Base-by-base conservation (phyloP, 164 flowering plant species). In the Cinnamomum chago region DNA sequence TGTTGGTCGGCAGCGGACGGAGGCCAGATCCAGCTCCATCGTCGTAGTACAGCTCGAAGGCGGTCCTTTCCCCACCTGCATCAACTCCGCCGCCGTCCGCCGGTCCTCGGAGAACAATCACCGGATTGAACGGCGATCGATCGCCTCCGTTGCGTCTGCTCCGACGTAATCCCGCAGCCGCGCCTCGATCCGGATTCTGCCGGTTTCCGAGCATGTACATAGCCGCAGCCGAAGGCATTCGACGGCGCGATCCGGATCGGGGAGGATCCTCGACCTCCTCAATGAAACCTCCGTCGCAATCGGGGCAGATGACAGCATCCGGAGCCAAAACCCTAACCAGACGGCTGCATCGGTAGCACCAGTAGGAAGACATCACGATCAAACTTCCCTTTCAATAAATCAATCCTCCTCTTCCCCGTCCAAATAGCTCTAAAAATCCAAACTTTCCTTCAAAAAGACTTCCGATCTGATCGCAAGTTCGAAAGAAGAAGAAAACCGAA, bases 1-100 rank as follows among this genome's bases (percentile, higher is more conserved):
- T 84, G 64, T 81, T 81, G 2, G 87, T 71, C 20, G 98, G 98
- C 65, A 94, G 74, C 0, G 95, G 95, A 1, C 88, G 83, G n/a
- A 94, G 84, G 1, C 95, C 97, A 4, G 92, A 77, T 3, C 94
- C 97, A 14, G 89, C 80, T 0, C 91, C 93, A 25, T 90, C 97
- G 60, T 94, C 91, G 70, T 89, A 88, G 74, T 81, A 92, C 3
- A 94, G 80, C 83, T 90, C 93, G 60, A 83, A 92, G 55, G 78
- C 79, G 18, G 81, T 75, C 20, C 81, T 86, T 5, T 73, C 82
- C 0, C 47, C 80, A 4, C 65, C 77, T 2, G 23, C 81, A 28
- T 67, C 79, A 15, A 22, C 75, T 5, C 71, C 76, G 10, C 72
- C 75, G 9, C 76, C 75, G 28, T 79, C 85, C 2, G 87, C 62